These are phyloP conservation scores for Chamaecrista fasciculata DNA, from an alignment of 306 rosid genomes.

Conservation along the genomic window DNA sequence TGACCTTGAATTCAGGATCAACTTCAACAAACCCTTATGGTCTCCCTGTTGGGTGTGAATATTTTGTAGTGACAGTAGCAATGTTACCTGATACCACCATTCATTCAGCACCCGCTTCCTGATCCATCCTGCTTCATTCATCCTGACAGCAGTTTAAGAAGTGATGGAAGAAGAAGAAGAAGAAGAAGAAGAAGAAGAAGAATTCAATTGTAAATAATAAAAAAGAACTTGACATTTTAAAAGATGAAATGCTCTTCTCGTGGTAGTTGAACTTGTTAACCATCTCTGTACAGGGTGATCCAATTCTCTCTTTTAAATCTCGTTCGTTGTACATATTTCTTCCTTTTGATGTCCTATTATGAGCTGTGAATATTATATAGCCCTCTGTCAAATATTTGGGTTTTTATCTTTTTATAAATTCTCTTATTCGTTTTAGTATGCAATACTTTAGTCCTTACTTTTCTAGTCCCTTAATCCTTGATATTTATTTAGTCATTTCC, in stretches of 20 bases:
- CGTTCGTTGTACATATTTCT: slow-evolving; percentile 47
- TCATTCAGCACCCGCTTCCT: slow-evolving; percentile 94
- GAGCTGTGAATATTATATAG: slow-evolving; percentile 46
- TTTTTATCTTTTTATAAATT: neutral
- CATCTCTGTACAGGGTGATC: slow-evolving; percentile 57
- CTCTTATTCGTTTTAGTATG: neutral
- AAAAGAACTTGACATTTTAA: slow-evolving; percentile 36
- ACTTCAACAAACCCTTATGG: slow-evolving; percentile 69
- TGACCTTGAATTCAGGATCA: slow-evolving; percentile 97
- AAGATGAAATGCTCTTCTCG: slow-evolving; percentile 35
- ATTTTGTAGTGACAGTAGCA: slow-evolving; percentile 90
- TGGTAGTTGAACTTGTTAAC: slow-evolving; percentile 51
- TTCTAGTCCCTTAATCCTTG: too few relatives aligned
- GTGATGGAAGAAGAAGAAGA: slow-evolving; percentile 76
- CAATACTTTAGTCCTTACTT: neutral
- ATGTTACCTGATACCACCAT: slow-evolving; percentile 91
- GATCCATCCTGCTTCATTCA: slow-evolving; percentile 75
- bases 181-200: slow-evolving; percentile 61
- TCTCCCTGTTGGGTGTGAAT: slow-evolving; percentile 98
- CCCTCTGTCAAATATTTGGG: slow-evolving; percentile 16
- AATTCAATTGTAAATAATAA: slow-evolving; percentile 66
- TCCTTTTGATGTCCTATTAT: slow-evolving; percentile 20
- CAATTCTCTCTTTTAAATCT: slow-evolving; percentile 46
- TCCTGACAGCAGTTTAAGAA: slow-evolving; percentile 69
- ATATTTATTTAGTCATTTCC: too few relatives aligned